Percentiles rank a stretch among this genome's conserved stretches.
Conservation (phyloP, 2,329 filamentous ascomycete genomes). For the Paradendryphiella salina region DNA sequence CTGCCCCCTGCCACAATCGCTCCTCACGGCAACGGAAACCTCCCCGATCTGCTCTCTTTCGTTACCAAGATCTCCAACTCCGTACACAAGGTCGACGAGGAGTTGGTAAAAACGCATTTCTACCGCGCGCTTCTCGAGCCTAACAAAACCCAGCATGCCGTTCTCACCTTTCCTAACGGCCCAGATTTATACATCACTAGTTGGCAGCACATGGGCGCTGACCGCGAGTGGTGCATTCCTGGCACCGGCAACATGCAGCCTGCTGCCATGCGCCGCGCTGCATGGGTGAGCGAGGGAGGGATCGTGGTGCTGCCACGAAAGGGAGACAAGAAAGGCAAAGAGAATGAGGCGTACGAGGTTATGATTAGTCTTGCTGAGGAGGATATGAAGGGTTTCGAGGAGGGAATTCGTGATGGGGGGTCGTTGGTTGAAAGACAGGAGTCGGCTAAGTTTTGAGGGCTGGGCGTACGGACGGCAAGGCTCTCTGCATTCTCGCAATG, state of each 20-base stretch:
- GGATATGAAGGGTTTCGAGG: constrained; percentile 22
- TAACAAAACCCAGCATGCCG: background rate
- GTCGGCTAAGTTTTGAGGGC: no score
- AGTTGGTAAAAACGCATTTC: constrained; percentile 1
- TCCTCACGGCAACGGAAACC: background rate
- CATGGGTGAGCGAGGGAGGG: constrained; percentile 27
- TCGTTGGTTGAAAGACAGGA: constrained; percentile 6
- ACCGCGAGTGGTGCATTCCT: constrained; percentile 30
- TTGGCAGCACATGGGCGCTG: constrained; percentile 33
- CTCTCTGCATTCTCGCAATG: no score
- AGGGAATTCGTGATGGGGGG: constrained; percentile 8
- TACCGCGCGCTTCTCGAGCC: background rate
- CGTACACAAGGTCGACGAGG: background rate
- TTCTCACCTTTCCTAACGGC: constrained; percentile 19
- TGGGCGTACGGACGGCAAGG: no score
- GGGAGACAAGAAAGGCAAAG: constrained; percentile 3
- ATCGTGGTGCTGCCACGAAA: constrained; percentile 28
- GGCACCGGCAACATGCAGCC: constrained; percentile 20
- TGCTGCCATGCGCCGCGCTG: constrained; percentile 26
- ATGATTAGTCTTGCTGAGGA: constrained; percentile 23
- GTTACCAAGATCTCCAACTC: background rate
- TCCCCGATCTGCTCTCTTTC: background rate
- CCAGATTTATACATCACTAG: constrained; percentile 36
- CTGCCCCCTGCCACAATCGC: background rate
- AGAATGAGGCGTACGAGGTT: constrained; percentile 16